These are phyloP conservation scores for Trametes sp. DNA, from an alignment of 1,284 basidiomycete species.

Conservation along the genomic window DNA sequence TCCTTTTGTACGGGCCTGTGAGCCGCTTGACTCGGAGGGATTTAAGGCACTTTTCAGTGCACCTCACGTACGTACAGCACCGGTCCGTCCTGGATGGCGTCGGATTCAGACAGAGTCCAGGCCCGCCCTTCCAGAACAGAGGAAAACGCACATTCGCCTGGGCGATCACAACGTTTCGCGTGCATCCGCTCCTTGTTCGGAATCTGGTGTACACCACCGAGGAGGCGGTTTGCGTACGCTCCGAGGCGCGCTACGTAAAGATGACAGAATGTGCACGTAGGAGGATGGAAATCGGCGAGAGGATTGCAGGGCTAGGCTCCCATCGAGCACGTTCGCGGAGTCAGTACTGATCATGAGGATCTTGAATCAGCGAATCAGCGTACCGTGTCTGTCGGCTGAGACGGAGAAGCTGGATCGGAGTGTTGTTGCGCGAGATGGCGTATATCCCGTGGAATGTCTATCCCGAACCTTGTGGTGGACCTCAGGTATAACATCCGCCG, in stretches of 20 bases:
- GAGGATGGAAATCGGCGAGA: neutral
- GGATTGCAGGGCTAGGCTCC: neutral
- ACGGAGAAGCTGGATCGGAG: neutral
- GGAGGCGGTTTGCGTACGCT: neutral
- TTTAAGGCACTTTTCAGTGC: neutral
- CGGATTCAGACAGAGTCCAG: neutral
- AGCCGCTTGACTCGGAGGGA: neutral
- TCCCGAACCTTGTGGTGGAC: neutral
- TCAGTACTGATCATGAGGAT: neutral
- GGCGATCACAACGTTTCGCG: neutral
- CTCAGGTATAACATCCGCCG: too few species aligned
- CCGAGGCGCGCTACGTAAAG: neutral
- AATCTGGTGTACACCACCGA: neutral
- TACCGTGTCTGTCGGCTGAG: neutral
- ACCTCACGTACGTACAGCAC: slow-evolving; percentile 10
- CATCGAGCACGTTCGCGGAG: neutral
- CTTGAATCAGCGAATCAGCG: neutral
- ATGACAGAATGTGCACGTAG: neutral
- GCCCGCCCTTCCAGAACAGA: neutral
- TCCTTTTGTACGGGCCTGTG: neutral
- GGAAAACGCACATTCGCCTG: slow-evolving; percentile 3
- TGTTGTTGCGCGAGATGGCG: neutral
- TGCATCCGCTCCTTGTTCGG: neutral
- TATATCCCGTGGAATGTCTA: neutral
- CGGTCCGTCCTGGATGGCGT: slow-evolving; percentile 1